These are phyloP conservation scores for Colletotrichum sp. DNA, from an alignment of 2,329 filamentous ascomycete species.

Conservation along the genomic window DNA sequence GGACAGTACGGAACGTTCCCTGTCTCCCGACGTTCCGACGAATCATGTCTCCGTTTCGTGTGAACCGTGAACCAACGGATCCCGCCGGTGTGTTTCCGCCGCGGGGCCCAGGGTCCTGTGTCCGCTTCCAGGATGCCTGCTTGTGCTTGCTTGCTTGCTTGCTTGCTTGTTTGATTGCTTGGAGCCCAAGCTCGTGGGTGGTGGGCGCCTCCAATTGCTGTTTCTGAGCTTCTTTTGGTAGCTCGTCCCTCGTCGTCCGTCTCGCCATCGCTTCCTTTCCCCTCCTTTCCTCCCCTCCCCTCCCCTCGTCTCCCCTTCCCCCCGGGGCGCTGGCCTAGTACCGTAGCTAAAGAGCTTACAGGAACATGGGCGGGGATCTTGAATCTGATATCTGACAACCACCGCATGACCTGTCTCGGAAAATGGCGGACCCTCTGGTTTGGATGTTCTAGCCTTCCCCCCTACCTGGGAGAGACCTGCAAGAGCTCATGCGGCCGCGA, in stretches of 20 bases:
- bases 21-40: not conserved
- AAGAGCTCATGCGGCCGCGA: not conserved
- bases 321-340: not conserved
- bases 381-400: not conserved
- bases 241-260: not conserved
- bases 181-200: not conserved
- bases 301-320: not conserved
- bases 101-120: not conserved
- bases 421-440: not conserved
- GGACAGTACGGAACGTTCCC: not conserved
- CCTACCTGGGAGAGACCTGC: not conserved
- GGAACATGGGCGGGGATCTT: not conserved
- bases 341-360: not conserved
- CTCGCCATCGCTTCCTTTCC: not conserved
- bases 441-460: constrained; percentile 7
- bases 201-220: constrained; percentile 10
- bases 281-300: not conserved
- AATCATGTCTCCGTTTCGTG: not conserved
- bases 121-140: not conserved
- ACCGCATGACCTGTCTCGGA: constrained; percentile 19
- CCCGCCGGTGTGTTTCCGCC: not conserved
- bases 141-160: not conserved
- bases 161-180: not conserved
- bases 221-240: not conserved
- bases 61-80: not conserved